Base-by-base conservation (phyloP, 2,329 filamentous ascomycete species). In the Endothia cerciana region DNA sequence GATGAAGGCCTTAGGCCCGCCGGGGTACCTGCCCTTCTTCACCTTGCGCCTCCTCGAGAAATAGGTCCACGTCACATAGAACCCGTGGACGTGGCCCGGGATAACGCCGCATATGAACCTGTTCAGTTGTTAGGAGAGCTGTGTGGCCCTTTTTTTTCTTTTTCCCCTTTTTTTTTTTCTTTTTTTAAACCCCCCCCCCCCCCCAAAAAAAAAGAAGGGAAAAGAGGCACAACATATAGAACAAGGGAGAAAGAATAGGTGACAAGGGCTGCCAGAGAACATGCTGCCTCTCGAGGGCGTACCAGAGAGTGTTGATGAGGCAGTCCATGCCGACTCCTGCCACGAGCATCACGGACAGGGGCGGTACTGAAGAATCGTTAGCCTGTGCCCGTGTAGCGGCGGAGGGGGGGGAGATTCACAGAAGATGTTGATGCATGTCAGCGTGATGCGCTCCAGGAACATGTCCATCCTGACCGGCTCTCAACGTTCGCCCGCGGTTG, bases 301-400 rank as follows among this genome's bases (percentile, higher is more conserved):
- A 51, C 47, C 57, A 77, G 47, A 76, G 69, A 69, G 72, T 74
- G 68, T 87, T 87, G 17, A 81, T 80, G 22, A 85, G 78, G 2
- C 85, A 82, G 0, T 86, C 80, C 51, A 89, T 76, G 28, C 82
- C 82, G 79, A 89, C 87, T 25, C 86, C 86, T 2, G 81, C 65
- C 28, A 67, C 65, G 51, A 67, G 49, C 65, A 67, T 67, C 25
- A 67, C 65, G 19, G 62, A 61, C 13, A 67, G 51, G 17, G 65
- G 65, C 17, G 65, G 65, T 40, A 67, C 65, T 67, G 30, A 28
- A 49, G 19, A 28, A 19, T 19, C 8, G 41, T 66, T 10, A 64
- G 62, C 19, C 38, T 15, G 2, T 22, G 17, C 22, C 25, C 4
- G 13, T 28, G 47, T 28, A 4, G 13, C 45, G n/a, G n/a, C 7